Base-by-base conservation (phyloP, 2,329 filamentous ascomycete species). In the Fusarium verticillioides region DNA sequence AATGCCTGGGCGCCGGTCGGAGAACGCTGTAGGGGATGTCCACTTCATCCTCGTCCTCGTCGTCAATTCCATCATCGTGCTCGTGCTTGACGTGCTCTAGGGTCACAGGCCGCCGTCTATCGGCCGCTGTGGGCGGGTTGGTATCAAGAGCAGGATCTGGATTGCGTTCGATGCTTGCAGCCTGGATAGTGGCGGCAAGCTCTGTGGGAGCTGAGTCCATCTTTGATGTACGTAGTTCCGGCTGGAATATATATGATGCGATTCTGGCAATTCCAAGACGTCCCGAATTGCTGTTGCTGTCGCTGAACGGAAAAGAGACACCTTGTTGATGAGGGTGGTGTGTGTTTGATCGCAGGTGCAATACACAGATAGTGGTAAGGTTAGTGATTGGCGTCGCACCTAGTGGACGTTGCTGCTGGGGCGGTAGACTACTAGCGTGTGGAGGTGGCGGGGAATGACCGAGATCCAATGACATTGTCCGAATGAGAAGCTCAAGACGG, bases 121-220 rank as follows among this genome's bases (percentile, higher is more conserved):
- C 93, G 58, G 92, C 90, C 58, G 93, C 87, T 26, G 94, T 96
- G 42, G 93, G 90, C 15, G 94, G 94, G 80, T 95, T 95, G 78
- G 94, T 80, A 84, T 97, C 95, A 84, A 94, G 92, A 54, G 80
- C 82, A 9, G 91, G 87, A 43, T 93, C 94, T 1, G 95, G 95
- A 59, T 90, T 79, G 52, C 85, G 88, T 71, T 94, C 92, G 83
- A 97, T 92, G 79, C 93, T 93, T 39, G 91, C 93, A 21, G 93
- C 91, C 82, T 98, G 95, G 73, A 97, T 85, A 39, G 92, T 92
- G 78, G 94, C 93, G 50, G 94, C 93, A 64, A 96, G 84, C 80
- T 96, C 90, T 30, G 90, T 83, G 32, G 90, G 87, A 23, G 89
- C 81, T n/a, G 88, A 87, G 34, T 84, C 83, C 39, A 92, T 92